Base-by-base conservation (phyloP, 495 filamentous ascomycete genomes). In the Jackrogersella multiformis region DNA sequence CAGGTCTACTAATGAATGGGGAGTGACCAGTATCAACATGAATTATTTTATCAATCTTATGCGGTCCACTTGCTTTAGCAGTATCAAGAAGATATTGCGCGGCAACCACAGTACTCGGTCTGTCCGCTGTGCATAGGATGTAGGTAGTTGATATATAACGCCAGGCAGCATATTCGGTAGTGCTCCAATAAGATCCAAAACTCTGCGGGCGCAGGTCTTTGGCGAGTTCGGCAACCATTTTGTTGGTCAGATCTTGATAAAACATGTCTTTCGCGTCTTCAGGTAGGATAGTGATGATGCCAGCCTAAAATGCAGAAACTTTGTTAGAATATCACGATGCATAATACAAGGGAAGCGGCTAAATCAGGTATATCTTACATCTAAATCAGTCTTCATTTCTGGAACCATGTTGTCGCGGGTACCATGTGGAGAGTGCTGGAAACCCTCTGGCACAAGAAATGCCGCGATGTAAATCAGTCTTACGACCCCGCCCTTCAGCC, bases 321-420 rank as follows among this genome's bases (percentile, higher is more conserved):
- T 15, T 18, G 26, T 52, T 52, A 52, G 48, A 52, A 18, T n/a
- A n/a, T n/a, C n/a, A n/a, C n/a, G n/a, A 32, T 32, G 8, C 2
- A 10, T 0, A 35, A 52, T 52, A 35, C 10, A 7, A 1, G 12
- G 34, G 48, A 9, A 28, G 13, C 2, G 48, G 48, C 3, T 8
- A 9, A 10, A 15, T 1, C 34, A 3, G 30, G 30, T 12, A 2
- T 52, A 34, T 32, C 32, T n/a, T 65, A 70, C 55, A 71, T 73
- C 70, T 72, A 82, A 4, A 75, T 79, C 61, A 64, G 67, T 71
- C 73, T 54, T 62, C 73, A 81, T 69, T 28, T 69, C 59, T 8
- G 66, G 59, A 7, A 81, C 74, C 48, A 80, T 64, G 44, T 75
- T 72, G 8, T 77, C 61, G 13, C 67, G 54, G 20, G 71, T 73